Base-by-base conservation (phyloP, 2,329 filamentous ascomycete genomes). In the Hymenoscyphus linearis region DNA sequence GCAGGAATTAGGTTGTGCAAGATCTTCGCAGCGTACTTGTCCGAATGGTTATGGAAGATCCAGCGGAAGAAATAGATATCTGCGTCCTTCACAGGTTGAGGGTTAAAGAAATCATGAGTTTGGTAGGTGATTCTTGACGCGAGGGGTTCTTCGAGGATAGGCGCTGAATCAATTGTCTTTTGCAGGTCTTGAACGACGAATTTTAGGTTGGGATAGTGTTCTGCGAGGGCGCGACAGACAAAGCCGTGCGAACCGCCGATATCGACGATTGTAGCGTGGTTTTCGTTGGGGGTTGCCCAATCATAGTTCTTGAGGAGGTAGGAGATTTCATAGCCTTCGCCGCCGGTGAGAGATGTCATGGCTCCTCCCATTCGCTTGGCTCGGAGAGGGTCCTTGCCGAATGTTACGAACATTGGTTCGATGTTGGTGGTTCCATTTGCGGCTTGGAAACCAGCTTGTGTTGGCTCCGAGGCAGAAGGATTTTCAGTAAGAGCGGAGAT, bases 241-340 rank as follows among this genome's bases (percentile, higher is more conserved):
- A 84, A 82, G 0, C 85, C 85, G 58, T 82, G 80, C 18, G 80
- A 82, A 2, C 85, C 84, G 10, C 85, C 84, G 14, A 85, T 67
- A 59, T 87, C 84, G 4, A 87, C 82, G 44, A 87, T 72, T 0
- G 76, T 82, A 2, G 79, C 83, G 4, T 72, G 71, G 1, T 62
- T 68, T 0, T 71, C 71, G 57, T 83, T 75, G 1, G 85, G 70
- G 1, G 75, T 75, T 1, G 75, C 71, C 66, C 86, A 80, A 66
- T 85, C 79, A 66, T 81, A 85, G 52, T 78, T 80, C 40, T 82
- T 73, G 2, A 84, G 75, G 10, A 86, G 75, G 65, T 84, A 77
- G 26, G 72, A 72, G 4, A 84, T 67, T 64, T 84, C 81, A 65
- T 84, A 84, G 0, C 83, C 83, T 66, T 84, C 80, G 60, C 80